Conservation (phyloP, 345 rosid species). For the Odontarrhena argentea region DNA sequence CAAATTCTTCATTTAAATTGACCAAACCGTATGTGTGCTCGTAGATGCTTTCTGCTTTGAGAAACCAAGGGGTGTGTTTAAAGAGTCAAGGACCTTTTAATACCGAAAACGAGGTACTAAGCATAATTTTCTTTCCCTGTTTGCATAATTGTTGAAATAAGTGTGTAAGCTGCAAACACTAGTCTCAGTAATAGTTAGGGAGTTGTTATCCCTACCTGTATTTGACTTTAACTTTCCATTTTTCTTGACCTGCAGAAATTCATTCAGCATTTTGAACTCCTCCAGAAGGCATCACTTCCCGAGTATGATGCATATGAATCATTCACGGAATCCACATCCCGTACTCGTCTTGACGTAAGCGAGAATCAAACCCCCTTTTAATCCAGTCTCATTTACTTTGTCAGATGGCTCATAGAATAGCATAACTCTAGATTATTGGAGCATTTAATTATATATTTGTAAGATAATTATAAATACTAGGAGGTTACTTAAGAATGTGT, state of each 20-base stretch:
- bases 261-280: slow-evolving; percentile 88
- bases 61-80: slow-evolving; percentile 64
- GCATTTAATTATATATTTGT: background rate
- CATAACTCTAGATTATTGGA: background rate
- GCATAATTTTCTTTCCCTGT: background rate
- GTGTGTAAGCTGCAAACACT: slow-evolving; percentile 8
- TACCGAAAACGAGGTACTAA: slow-evolving; percentile 74
- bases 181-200: background rate
- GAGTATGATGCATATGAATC: slow-evolving; percentile 72
- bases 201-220: background rate
- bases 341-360: slow-evolving; percentile 78
- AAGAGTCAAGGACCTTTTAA: slow-evolving; percentile 74
- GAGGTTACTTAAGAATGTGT: background rate
- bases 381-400: background rate
- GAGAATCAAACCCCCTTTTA: background rate
- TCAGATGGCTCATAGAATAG: slow-evolving; percentile 1
- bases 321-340: slow-evolving; percentile 69
- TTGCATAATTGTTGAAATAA: slow-evolving; percentile 7
- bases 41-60: slow-evolving; percentile 87
- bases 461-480: background rate
- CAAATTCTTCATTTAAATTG: slow-evolving; percentile 7
- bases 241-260: slow-evolving; percentile 62
- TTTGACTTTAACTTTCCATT: slow-evolving; percentile 5
- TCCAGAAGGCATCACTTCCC: slow-evolving; percentile 89
- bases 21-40: slow-evolving; percentile 5